Evolutionary conservation across 192 early-diverging fungal genomes (phyloP).

Genomic region (Podila epigama): DNA sequence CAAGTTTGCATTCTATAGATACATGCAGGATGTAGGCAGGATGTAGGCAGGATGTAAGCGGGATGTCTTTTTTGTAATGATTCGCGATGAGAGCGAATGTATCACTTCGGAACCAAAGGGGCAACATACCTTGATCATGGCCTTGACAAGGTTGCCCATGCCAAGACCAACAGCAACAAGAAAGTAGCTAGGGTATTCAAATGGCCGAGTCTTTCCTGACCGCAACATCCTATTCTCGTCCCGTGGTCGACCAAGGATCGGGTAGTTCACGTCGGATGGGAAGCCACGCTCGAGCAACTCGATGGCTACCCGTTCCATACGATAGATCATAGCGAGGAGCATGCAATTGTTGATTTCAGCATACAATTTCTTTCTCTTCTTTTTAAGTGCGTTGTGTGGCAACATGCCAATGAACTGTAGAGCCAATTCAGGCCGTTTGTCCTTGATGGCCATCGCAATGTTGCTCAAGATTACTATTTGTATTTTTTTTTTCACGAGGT

Average conservation of each 20-base stretch:
- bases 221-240: constrained; percentile 39
- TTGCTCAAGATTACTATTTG: constrained; percentile 47
- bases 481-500: too few species aligned
- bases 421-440: constrained; percentile 48
- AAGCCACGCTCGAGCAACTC: constrained; percentile 50
- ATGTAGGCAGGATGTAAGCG: not conserved
- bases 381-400: constrained; percentile 44
- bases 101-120: not conserved
- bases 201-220: constrained; percentile 35
- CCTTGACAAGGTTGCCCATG: constrained; percentile 40
- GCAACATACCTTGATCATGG: constrained; percentile 51
- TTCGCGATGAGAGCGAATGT: too few species aligned
- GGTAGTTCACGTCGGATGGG: constrained; percentile 51
- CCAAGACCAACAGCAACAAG: constrained; percentile 51
- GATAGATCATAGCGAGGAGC: constrained; percentile 51
- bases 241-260: constrained; percentile 38
- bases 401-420: constrained; percentile 42
- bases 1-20: constrained; percentile 44
- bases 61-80: too few species aligned
- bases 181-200: constrained; percentile 55
- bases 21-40: not conserved
- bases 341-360: constrained; percentile 46
- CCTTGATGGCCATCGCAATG: constrained; percentile 50
- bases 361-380: constrained; percentile 52
- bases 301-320: constrained; percentile 51